phyloP scores from a whole-genome alignment of 1,284 basidiomycete species.

The Melampsora larici-populina region DNA sequence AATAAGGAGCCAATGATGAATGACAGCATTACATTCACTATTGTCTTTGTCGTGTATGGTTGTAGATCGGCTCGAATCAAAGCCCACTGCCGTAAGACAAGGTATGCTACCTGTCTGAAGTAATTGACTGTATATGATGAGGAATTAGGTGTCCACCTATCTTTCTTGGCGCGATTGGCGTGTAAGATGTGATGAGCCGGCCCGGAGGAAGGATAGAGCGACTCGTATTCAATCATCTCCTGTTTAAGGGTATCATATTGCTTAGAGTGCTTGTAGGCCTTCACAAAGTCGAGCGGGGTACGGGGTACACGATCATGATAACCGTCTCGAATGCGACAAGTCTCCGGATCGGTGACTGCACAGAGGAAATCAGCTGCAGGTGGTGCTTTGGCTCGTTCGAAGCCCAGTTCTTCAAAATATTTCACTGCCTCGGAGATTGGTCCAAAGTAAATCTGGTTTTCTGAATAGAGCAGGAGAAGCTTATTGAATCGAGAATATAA shows the following conservation, averaged over 20 bases:
- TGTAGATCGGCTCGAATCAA: slow-evolving; percentile 48
- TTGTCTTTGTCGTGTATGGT: slow-evolving; percentile 48
- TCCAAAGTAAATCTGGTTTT: slow-evolving; percentile 40
- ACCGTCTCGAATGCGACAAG: background rate
- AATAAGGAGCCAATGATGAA: slow-evolving; percentile 49
- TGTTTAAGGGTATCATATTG: slow-evolving; percentile 17
- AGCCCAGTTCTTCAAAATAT: slow-evolving; percentile 35
- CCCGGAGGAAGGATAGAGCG: slow-evolving; percentile 29
- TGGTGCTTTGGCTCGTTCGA: slow-evolving; percentile 7
- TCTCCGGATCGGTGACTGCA: slow-evolving; percentile 37
- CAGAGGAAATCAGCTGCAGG: slow-evolving; percentile 41
- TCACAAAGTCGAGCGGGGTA: slow-evolving; percentile 37
- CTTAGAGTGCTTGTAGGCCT: slow-evolving; percentile 20
- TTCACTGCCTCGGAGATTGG: slow-evolving; percentile 19
- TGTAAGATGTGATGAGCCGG: slow-evolving; percentile 25
- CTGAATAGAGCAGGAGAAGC: slow-evolving; percentile 33
- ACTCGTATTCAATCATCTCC: slow-evolving; percentile 34
- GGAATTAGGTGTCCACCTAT: slow-evolving; percentile 2
- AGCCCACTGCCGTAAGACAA: slow-evolving; percentile 49
- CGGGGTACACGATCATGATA: background rate
- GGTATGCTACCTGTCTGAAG: slow-evolving; percentile 45
- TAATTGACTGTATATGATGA: slow-evolving; percentile 49
- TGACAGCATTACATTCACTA: slow-evolving; percentile 48
- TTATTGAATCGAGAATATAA: slow-evolving; percentile 34
- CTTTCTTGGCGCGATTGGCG: slow-evolving; percentile 32